Evolutionary conservation across 1,284 basidiomycete genomes (phyloP), one percentile per base, ranked within the genome.

Genomic region (Jaminaea rosea): DNA sequence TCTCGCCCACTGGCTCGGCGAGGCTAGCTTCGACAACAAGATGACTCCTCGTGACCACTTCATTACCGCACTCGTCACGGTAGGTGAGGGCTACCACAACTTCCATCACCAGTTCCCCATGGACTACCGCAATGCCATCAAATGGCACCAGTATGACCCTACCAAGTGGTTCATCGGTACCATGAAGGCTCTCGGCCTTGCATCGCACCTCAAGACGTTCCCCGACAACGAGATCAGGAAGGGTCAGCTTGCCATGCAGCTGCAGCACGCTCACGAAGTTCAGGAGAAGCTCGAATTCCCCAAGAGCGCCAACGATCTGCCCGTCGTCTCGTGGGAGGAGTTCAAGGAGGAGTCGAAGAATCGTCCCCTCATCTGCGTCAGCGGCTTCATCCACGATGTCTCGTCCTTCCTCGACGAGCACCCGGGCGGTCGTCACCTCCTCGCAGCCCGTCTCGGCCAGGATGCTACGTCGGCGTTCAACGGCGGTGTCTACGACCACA

Each of bases 41-140:
- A 66, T 69, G 58, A 64, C 68, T n/a, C 69, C 69, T 26, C 68
- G 69, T 42, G 69, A 72, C 59, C 67, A 72, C 59, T 60, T 69
- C 44, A 59, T 72, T 50, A 72, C 69, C 37, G 69, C 69, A 10
- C 54, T 72, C 15, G 69, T 67, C 44, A 72, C 69, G 31, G 62
- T 72, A 26, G 69, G 69, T 13, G 69, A 72, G 53, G 69, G 69
- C 19, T 72, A 72, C 60, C 69, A 72, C 65, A 72, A 72, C 57
- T 72, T 71, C 65, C 69, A 72, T 62, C 69, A 72, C 57, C 68
- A 72, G 50, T 72, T 72, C 65, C 69, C 69, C 28, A 71, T 72
- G 68, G 69, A 72, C 59, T 71, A 66, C 61, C 63, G 70, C 17
- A 73, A 73, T 51, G 70, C 69, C 15, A 55, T 68, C 27, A 56